These are phyloP conservation scores for Agaricus subrufescens DNA, from an alignment of 768 basidiomycete species.

Conservation along the genomic window DNA sequence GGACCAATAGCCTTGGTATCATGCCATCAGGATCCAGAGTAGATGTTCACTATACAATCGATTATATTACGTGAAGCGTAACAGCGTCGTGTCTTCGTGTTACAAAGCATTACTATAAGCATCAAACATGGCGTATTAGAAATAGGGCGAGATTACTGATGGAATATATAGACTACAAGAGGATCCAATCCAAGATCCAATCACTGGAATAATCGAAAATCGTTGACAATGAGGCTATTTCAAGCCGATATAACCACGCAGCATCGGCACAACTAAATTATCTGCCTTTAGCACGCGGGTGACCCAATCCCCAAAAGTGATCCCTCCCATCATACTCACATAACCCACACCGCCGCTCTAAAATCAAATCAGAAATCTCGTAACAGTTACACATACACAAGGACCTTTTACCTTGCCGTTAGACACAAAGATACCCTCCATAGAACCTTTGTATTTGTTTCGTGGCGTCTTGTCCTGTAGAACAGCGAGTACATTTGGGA, in stretches of 20 bases:
- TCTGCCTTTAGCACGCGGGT: constrained; percentile 12
- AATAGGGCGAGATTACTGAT: no score
- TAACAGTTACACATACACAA: not conserved
- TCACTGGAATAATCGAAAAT: no score
- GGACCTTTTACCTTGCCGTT: constrained; percentile 10
- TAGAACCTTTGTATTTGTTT: constrained; percentile 10
- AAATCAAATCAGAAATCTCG: not conserved
- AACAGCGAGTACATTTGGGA: constrained; percentile 13
- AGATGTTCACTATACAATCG: no score
- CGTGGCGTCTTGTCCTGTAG: constrained; percentile 8
- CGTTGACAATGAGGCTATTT: not conserved
- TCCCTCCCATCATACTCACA: constrained; percentile 12
- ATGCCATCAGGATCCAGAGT: no score
- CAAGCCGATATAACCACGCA: constrained; percentile 4
- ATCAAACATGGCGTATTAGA: no score
- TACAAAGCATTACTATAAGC: no score
- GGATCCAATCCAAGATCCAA: no score
- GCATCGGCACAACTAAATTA: constrained; percentile 6
- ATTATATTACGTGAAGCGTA: no score
- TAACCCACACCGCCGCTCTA: constrained; percentile 14
- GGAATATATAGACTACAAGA: no score
- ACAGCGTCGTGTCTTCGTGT: no score
- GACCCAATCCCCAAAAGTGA: constrained; percentile 14
- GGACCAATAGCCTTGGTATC: constrained; percentile 45
- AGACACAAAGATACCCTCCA: constrained; percentile 11